Conservation (phyloP, 2,329 filamentous ascomycete species). For the Verticillium albo-atrum region DNA sequence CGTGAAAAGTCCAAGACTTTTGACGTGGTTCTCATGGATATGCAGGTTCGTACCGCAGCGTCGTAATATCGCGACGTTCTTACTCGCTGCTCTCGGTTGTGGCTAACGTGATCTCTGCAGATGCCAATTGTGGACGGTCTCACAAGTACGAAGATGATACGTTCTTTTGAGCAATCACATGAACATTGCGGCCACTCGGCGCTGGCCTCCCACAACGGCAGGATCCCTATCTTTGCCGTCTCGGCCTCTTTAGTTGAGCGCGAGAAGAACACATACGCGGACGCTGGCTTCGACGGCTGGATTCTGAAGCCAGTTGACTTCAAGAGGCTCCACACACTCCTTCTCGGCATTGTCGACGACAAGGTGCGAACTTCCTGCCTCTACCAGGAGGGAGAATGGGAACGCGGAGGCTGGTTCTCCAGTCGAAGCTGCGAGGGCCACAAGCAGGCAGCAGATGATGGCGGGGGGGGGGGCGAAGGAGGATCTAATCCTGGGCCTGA, state of each 20-base stretch:
- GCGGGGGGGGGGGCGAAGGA: neutral
- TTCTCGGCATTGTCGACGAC: slow-evolving; percentile 64
- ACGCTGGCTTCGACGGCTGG: slow-evolving; percentile 85
- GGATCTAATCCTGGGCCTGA: neutral
- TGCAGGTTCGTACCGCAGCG: slow-evolving; percentile 60
- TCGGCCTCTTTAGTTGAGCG: slow-evolving; percentile 76
- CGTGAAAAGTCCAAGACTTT: slow-evolving; percentile 58
- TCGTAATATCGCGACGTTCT: slow-evolving; percentile 2
- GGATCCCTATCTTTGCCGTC: slow-evolving; percentile 79
- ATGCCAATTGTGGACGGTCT: slow-evolving; percentile 91
- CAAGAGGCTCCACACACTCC: slow-evolving; percentile 62
- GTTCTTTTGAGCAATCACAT: slow-evolving; percentile 60
- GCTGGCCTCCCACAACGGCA: slow-evolving; percentile 55
- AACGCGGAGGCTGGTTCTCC: slow-evolving; percentile 81
- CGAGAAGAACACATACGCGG: slow-evolving; percentile 63
- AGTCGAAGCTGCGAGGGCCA: neutral
- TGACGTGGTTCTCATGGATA: slow-evolving; percentile 86
- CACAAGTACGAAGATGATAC: slow-evolving; percentile 77
- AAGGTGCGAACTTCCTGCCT: slow-evolving; percentile 55
- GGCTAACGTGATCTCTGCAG: slow-evolving; percentile 33
- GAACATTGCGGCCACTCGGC: slow-evolving; percentile 48
- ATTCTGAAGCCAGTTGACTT: slow-evolving; percentile 87
- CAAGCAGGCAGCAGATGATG: neutral
- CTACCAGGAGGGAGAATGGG: slow-evolving; percentile 72
- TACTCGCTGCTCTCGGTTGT: neutral